Evolutionary conservation across 768 basidiomycete genomes (phyloP).

Genomic region (Butyriboletus loyo): DNA sequence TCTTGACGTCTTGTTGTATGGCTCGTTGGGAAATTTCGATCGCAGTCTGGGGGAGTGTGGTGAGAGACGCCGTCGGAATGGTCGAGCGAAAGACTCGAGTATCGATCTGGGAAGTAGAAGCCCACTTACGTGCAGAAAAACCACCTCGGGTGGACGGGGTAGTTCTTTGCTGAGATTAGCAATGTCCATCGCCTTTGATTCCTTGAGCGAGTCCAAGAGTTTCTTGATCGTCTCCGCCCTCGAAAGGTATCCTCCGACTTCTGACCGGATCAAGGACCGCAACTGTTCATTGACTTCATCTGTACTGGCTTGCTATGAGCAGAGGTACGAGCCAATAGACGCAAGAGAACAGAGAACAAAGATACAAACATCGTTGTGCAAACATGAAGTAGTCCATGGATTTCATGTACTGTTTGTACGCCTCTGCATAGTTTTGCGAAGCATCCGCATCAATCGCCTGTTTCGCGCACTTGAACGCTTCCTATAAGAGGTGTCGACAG

Average conservation of each 20-base stretch:
- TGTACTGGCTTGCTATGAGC: conserved; percentile 10
- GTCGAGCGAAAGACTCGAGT: not conserved
- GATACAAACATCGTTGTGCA: conserved; percentile 73
- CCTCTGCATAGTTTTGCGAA: conserved; percentile 86
- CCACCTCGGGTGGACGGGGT: conserved; percentile 14
- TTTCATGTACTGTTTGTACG: conserved; percentile 93
- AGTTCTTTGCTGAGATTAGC: not conserved
- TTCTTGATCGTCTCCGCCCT: conserved; percentile 89
- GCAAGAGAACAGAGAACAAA: not conserved
- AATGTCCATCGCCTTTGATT: not conserved
- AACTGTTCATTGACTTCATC: conserved; percentile 90
- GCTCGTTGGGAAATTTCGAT: conserved; percentile 87
- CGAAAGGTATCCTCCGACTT: conserved; percentile 85
- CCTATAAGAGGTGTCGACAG: conserved; percentile 31
- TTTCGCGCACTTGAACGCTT: conserved; percentile 85
- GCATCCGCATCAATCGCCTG: conserved; percentile 86
- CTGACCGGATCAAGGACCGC: conserved; percentile 74
- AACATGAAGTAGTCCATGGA: conserved; percentile 97
- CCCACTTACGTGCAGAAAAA: conserved; percentile 16
- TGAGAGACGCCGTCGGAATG: not conserved
- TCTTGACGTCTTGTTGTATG: conserved; percentile 84
- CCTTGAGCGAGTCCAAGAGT: conserved; percentile 45
- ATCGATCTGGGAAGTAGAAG: not conserved
- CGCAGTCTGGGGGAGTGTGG: conserved; percentile 47
- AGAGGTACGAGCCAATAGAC: not conserved